Evolutionary conservation across 805 yeast species (phyloP).

Genomic region (Sugiyamaella smithiae): DNA sequence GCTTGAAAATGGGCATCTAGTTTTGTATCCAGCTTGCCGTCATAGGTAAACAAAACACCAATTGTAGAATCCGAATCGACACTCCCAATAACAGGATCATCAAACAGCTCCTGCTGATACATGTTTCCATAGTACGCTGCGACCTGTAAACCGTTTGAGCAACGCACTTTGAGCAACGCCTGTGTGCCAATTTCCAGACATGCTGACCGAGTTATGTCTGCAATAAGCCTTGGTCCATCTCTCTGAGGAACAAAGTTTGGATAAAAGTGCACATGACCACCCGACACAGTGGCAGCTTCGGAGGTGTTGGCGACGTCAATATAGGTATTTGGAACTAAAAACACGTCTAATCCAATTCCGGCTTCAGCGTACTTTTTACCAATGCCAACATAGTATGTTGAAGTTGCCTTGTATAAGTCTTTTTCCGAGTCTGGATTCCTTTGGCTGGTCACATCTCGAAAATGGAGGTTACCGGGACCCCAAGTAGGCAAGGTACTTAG

Average conservation of each 20-base stretch:
- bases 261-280: constrained; percentile 68
- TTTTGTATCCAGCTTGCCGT: constrained; percentile 65
- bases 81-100: constrained; percentile 70
- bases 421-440: constrained; percentile 40
- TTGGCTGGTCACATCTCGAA: constrained; percentile 26
- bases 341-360: constrained; percentile 74
- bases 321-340: constrained; percentile 60
- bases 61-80: constrained; percentile 61
- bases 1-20: constrained; percentile 88
- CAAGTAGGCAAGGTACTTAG: constrained; percentile 69
- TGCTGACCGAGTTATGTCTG: constrained; percentile 51
- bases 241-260: constrained; percentile 61
- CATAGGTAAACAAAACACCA: constrained; percentile 71
- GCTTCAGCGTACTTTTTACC: constrained; percentile 53
- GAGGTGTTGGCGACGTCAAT: constrained; percentile 77
- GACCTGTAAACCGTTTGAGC: constrained; percentile 84
- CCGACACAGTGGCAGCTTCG: constrained; percentile 58
- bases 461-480: constrained; percentile 65
- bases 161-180: constrained; percentile 78
- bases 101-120: constrained; percentile 34
- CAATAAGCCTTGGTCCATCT: constrained; percentile 65
- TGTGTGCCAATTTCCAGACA: constrained; percentile 62
- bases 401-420: constrained; percentile 55
- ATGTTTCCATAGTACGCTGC: constrained; percentile 67
- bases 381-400: constrained; percentile 58